Percentiles rank a stretch among this genome's conserved stretches.
Evolutionary conservation across 2,329 filamentous ascomycete genomes (phyloP).

Genomic region (Tolypocladium nubicola): DNA sequence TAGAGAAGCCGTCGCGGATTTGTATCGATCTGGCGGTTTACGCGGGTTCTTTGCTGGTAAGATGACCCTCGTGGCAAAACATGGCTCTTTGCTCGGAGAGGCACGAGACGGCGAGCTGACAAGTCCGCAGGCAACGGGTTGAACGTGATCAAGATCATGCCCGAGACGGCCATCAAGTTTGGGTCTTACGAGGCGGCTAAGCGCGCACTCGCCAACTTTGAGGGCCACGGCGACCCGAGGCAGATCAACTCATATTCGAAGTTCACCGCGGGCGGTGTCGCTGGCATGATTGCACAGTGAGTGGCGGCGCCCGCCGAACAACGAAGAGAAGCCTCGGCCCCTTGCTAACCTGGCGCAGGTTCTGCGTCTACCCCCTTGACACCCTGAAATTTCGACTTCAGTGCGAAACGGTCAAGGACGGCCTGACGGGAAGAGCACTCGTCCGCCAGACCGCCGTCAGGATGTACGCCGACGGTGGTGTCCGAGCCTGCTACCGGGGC

Average conservation of each 20-base stretch:
- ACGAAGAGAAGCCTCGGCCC: neutral
- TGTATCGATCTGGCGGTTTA: constrained; percentile 80
- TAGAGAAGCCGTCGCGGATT: constrained; percentile 58
- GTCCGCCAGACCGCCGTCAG: constrained; percentile 75
- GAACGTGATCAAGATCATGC: constrained; percentile 97
- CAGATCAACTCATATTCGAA: constrained; percentile 76
- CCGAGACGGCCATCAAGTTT: constrained; percentile 96
- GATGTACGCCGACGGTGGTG: constrained; percentile 70
- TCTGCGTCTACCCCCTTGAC: constrained; percentile 90
- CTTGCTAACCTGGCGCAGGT: constrained; percentile 33
- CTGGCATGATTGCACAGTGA: constrained; percentile 87
- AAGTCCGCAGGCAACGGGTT: constrained; percentile 70
- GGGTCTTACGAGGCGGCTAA: constrained; percentile 95
- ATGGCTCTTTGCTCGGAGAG: neutral
- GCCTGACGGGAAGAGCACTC: constrained; percentile 71
- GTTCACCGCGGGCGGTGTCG: constrained; percentile 81
- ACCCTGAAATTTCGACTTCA: constrained; percentile 77
- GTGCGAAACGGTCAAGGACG: constrained; percentile 83
- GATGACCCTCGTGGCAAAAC: constrained; percentile 14
- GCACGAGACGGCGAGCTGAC: neutral
- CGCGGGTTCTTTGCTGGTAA: constrained; percentile 87
- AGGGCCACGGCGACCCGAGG: constrained; percentile 76
- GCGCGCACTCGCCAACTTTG: constrained; percentile 70
- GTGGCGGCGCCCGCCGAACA: constrained; percentile 16
- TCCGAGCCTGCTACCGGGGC: constrained; percentile 77